phyloP scores from a whole-genome alignment of 306 rosid genomes.

The Cercis canadensis region DNA sequence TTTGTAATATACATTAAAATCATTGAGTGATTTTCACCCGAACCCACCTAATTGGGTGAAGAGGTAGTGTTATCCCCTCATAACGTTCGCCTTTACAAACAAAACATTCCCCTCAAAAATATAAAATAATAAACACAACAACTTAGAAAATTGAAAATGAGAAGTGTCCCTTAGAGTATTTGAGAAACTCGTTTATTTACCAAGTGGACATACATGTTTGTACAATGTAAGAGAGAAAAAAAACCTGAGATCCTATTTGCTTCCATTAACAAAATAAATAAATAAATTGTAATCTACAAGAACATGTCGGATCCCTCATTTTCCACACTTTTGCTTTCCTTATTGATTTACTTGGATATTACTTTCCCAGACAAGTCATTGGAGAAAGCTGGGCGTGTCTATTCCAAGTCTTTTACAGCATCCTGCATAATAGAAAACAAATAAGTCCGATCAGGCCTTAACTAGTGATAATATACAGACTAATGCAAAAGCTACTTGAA shows the following conservation, averaged over 20 bases:
- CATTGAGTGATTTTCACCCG: too few relatives aligned
- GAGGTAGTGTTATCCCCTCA: too few relatives aligned
- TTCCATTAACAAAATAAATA: slow-evolving; percentile 19
- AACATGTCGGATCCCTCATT: slow-evolving; percentile 22
- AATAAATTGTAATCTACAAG: slow-evolving; percentile 39
- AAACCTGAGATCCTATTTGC: slow-evolving; percentile 25
- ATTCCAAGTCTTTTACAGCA: slow-evolving; percentile 54
- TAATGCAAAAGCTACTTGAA: slow-evolving; percentile 8
- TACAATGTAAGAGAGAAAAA: slow-evolving; percentile 1
- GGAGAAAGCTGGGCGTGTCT: slow-evolving; percentile 40
- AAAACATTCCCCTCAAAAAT: too few relatives aligned
- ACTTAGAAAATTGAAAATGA: too few relatives aligned
- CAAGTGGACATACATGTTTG: not conserved
- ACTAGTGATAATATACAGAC: not conserved
- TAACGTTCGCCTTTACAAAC: too few relatives aligned
- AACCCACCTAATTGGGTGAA: too few relatives aligned
- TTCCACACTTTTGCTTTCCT: slow-evolving; percentile 22
- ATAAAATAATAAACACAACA: too few relatives aligned
- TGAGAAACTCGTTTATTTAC: too few relatives aligned
- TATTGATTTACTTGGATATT: slow-evolving; percentile 35
- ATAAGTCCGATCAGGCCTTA: slow-evolving; percentile 5
- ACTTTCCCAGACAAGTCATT: slow-evolving; percentile 6
- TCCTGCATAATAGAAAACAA: slow-evolving; percentile 45
- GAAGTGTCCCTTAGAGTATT: too few relatives aligned
- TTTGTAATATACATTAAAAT: too few relatives aligned